Evolutionary conservation across 148 eudicot species (phyloP).

Genomic region (Fagopyrum esculentum): DNA sequence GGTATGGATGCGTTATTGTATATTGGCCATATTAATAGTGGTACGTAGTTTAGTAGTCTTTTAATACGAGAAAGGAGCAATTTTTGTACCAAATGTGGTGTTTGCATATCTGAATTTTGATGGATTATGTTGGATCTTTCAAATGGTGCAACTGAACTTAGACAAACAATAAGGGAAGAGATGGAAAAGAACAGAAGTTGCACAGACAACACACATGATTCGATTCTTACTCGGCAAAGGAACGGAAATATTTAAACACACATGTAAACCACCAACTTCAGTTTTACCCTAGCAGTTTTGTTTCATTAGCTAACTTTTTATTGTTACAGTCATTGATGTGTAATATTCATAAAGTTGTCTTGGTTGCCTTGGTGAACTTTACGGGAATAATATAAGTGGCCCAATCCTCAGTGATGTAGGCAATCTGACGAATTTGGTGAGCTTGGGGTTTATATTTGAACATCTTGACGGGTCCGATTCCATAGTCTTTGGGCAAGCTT

Average conservation of each 20-base stretch:
- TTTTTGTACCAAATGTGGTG: not conserved
- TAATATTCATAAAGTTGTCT: not conserved
- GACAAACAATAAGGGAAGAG: conserved; percentile 64
- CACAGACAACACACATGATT: conserved; percentile 65
- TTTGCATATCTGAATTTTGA: not conserved
- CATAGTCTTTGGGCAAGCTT: conserved; percentile 75
- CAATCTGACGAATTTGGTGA: conserved; percentile 88
- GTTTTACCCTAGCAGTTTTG: not conserved
- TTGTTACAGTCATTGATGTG: not conserved
- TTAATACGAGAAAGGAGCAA: not conserved
- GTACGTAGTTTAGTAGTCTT: not conserved
- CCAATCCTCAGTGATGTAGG: conserved; percentile 88
- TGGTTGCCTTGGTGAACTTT: conserved; percentile 67
- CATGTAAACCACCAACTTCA: not conserved
- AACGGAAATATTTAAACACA: conserved; percentile 51
- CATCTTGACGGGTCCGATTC: conserved; percentile 76
- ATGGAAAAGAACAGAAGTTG: conserved; percentile 68
- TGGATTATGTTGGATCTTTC: not conserved
- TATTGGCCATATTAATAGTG: not conserved
- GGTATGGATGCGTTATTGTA: not conserved
- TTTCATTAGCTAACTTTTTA: not conserved
- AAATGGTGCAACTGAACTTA: conserved; percentile 52
- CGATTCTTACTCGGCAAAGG: conserved; percentile 75
- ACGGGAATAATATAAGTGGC: conserved; percentile 88
- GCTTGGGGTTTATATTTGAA: conserved; percentile 95